A percentile compares a stretch with the other conserved stretches of the same genome.
These are phyloP conservation scores for Sutorius australiensis DNA, from an alignment of 768 basidiomycete genomes.

Conservation along the genomic window DNA sequence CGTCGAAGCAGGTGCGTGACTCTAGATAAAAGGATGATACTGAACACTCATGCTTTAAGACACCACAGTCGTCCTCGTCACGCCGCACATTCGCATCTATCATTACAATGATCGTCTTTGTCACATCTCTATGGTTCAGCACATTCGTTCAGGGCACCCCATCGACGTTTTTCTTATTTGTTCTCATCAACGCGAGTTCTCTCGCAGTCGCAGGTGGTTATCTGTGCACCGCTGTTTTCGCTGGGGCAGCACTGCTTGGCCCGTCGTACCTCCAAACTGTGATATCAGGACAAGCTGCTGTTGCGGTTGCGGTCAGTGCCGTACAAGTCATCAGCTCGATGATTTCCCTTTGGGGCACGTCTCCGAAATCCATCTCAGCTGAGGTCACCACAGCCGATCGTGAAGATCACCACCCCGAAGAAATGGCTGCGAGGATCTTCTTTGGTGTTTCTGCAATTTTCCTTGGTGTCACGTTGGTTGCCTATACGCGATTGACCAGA, in stretches of 20 bases:
- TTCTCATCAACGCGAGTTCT: constrained; percentile 54
- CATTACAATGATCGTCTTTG: constrained; percentile 48
- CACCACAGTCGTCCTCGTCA: constrained; percentile 54
- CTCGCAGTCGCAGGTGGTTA: constrained; percentile 68
- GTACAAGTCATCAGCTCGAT: constrained; percentile 69
- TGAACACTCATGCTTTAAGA: constrained; percentile 1
- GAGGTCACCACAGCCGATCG: constrained; percentile 12
- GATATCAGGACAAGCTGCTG: constrained; percentile 82
- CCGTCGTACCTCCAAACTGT: constrained; percentile 65
- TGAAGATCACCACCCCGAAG: constrained; percentile 50
- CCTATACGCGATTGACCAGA: constrained; percentile 54
- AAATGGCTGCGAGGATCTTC: constrained; percentile 68
- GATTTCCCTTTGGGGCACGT: constrained; percentile 49
- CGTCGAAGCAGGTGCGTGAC: constrained; percentile 58
- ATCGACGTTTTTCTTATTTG: constrained; percentile 59
- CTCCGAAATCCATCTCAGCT: constrained; percentile 26
- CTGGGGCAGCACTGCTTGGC: constrained; percentile 80
- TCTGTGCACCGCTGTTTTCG: constrained; percentile 73
- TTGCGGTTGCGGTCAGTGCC: constrained; percentile 75
- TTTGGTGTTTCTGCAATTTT: constrained; percentile 69
- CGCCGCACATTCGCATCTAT: constrained; percentile 52
- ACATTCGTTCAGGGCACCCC: constrained; percentile 55
- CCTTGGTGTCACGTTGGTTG: constrained; percentile 49
- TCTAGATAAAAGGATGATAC: neutral
- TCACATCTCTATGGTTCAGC: constrained; percentile 59